Conservation (phyloP, 2,329 filamentous ascomycete species). For the Pseudogymnoascus sp. region DNA sequence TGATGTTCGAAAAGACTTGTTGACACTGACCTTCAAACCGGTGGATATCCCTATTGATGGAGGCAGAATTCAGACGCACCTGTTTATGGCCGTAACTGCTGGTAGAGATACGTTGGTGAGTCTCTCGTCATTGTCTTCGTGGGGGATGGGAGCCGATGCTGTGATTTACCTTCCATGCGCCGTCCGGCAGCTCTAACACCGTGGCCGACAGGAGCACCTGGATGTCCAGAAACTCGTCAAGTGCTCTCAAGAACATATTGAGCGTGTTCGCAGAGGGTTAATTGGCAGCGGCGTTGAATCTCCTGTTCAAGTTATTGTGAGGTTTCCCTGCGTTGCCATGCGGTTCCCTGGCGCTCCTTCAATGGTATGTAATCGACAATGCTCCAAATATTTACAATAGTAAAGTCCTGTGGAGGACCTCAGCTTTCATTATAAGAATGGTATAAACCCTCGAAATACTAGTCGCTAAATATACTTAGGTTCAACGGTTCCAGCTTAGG, state of each 20-base stretch:
- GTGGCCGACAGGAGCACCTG: constrained; percentile 24
- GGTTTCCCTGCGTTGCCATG: constrained; percentile 30
- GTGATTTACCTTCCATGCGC: not conserved
- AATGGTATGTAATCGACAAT: constrained; percentile 20
- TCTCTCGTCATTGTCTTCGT: not conserved
- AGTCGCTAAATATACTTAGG: constrained; percentile 23
- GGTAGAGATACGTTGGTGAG: constrained; percentile 38
- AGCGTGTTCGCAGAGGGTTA: constrained; percentile 4
- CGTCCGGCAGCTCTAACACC: not conserved
- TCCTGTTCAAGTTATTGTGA: constrained; percentile 29
- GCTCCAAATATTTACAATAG: constrained; percentile 17
- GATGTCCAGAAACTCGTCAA: constrained; percentile 24
- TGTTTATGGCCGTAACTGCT: constrained; percentile 34
- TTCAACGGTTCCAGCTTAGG: constrained; percentile 38
- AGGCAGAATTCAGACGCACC: constrained; percentile 18
- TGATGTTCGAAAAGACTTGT: constrained; percentile 22
- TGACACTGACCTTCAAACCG: constrained; percentile 24
- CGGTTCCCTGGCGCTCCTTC: constrained; percentile 27
- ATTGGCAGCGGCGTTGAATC: constrained; percentile 15
- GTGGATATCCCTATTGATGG: constrained; percentile 17
- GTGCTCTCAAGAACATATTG: constrained; percentile 16
- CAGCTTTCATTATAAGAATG: not conserved
- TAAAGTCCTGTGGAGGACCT: not conserved
- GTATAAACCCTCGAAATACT: not conserved
- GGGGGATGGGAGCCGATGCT: not conserved